These are phyloP conservation scores for Moricandia arvensis DNA, from an alignment of 345 rosid species.

Conservation along the genomic window DNA sequence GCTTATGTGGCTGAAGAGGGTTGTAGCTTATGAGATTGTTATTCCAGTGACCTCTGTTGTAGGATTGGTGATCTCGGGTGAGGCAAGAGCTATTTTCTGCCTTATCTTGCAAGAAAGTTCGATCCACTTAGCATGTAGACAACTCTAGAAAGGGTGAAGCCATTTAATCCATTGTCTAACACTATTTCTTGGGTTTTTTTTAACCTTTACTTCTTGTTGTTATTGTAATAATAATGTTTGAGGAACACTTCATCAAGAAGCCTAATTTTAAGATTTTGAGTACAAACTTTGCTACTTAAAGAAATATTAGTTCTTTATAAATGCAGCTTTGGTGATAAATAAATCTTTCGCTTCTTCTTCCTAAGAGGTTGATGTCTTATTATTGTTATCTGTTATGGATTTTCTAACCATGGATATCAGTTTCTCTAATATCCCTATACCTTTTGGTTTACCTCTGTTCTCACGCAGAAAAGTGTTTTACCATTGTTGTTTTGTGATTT, in stretches of 20 bases:
- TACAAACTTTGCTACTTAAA: conserved; percentile 28
- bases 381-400: conserved; percentile 31
- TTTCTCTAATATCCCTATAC: too few relatives aligned
- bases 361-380: conserved; percentile 27
- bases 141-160: background rate
- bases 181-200: background rate
- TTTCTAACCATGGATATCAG: too few relatives aligned
- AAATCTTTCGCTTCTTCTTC: conserved; percentile 10
- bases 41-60: too few relatives aligned
- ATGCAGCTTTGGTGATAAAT: too few relatives aligned
- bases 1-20: too few relatives aligned
- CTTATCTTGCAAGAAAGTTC: conserved; percentile 48
- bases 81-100: conserved; percentile 51
- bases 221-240: conserved; percentile 13
- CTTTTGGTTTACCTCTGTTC: too few relatives aligned
- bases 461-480: too few relatives aligned
- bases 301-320: too few relatives aligned
- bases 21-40: too few relatives aligned
- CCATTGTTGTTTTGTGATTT: too few relatives aligned
- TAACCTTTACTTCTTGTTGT: background rate
- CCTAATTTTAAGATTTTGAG: conserved; percentile 34
- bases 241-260: conserved; percentile 36
- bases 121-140: conserved; percentile 47
- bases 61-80: background rate
- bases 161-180: too few relatives aligned